phyloP scores from a whole-genome alignment of 768 basidiomycete species.

The Leccinum broughii region DNA sequence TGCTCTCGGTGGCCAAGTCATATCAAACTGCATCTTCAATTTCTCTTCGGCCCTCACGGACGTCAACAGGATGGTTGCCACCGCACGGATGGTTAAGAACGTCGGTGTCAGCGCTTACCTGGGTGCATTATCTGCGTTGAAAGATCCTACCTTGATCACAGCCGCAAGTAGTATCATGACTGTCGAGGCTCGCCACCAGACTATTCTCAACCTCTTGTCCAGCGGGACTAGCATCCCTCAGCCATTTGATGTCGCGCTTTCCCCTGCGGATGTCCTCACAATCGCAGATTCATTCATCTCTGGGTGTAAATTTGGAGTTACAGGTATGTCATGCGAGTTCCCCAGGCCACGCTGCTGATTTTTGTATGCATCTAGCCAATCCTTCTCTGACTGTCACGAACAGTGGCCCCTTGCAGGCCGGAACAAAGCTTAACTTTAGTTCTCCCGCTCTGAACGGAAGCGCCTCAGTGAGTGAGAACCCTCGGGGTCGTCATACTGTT shows the following conservation, averaged over 20 bases:
- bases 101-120: conserved; percentile 78
- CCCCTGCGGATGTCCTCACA: conserved; percentile 68
- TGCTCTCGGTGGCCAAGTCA: conserved; percentile 53
- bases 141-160: conserved; percentile 58
- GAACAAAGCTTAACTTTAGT: conserved; percentile 63
- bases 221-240: conserved; percentile 57
- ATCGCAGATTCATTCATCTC: conserved; percentile 67
- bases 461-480: conserved; percentile 42
- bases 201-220: conserved; percentile 69
- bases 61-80: conserved; percentile 67
- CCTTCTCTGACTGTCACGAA: conserved; percentile 62
- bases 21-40: conserved; percentile 65
- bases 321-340: conserved; percentile 39
- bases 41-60: conserved; percentile 62
- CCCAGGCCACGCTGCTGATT: background rate
- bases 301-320: conserved; percentile 63
- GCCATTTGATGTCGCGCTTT: conserved; percentile 73
- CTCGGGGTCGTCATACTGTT: background rate
- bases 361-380: conserved; percentile 44
- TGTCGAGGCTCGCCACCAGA: conserved; percentile 82
- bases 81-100: conserved; percentile 74
- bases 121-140: conserved; percentile 64
- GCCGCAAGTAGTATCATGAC: conserved; percentile 76
- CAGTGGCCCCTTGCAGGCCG: conserved; percentile 53
- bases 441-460: conserved; percentile 56